Conservation (phyloP, 495 filamentous ascomycete genomes). For the Durotheca rogersii region DNA sequence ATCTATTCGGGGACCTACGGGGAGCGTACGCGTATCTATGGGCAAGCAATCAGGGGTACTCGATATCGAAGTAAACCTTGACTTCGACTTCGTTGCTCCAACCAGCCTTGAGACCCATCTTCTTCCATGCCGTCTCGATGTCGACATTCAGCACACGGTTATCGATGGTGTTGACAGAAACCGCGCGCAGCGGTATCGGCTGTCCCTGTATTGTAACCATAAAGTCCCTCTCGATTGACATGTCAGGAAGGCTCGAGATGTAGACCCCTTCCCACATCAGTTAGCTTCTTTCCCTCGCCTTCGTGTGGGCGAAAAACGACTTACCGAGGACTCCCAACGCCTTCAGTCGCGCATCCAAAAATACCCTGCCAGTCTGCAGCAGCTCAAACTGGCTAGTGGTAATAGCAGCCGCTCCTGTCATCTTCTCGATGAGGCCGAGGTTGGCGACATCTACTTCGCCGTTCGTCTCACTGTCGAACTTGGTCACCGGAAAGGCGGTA, state of each 20-base stretch:
- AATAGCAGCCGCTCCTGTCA: constrained; percentile 84
- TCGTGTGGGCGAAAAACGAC: constrained; percentile 18
- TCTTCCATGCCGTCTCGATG: constrained; percentile 73
- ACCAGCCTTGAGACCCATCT: constrained; percentile 65
- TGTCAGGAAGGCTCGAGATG: constrained; percentile 63
- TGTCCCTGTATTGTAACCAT: constrained; percentile 74
- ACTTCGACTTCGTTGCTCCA: constrained; percentile 86
- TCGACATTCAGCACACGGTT: constrained; percentile 72
- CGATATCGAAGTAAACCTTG: constrained; percentile 57
- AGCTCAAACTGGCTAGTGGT: constrained; percentile 56
- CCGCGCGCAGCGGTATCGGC: constrained; percentile 66
- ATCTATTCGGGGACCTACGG: not conserved
- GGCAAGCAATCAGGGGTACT: constrained; percentile 21
- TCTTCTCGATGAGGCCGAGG: constrained; percentile 83
- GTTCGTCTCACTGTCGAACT: constrained; percentile 50
- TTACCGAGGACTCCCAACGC: constrained; percentile 77
- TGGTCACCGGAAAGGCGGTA: constrained; percentile 64
- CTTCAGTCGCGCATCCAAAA: constrained; percentile 68
- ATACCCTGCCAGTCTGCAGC: constrained; percentile 59
- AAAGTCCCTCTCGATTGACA: constrained; percentile 63
- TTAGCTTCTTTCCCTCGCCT: not conserved
- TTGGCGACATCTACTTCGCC: constrained; percentile 55
- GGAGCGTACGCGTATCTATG: not conserved
- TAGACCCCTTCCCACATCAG: constrained; percentile 56
- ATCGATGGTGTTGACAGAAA: constrained; percentile 56